phyloP scores from a whole-genome alignment of 805 yeast genomes.

The Saccharomyces eubayanus region DNA sequence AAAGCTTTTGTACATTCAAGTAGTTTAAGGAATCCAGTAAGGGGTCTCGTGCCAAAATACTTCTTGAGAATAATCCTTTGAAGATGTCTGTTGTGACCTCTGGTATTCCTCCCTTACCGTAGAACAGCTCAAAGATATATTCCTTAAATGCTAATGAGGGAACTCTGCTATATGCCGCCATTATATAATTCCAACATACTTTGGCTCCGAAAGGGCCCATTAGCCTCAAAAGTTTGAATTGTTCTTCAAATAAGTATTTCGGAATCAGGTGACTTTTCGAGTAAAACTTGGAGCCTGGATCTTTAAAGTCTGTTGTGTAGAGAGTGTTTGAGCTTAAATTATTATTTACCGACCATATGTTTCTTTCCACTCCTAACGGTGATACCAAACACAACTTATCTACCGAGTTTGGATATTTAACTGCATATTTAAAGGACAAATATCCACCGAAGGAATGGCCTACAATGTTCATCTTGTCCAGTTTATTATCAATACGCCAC shows the following conservation, averaged over 20 bases:
- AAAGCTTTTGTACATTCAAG: slow-evolving; percentile 31
- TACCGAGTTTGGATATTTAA: slow-evolving; percentile 48
- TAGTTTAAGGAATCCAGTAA: slow-evolving; percentile 47
- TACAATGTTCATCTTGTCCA: slow-evolving; percentile 50
- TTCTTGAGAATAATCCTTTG: slow-evolving; percentile 24
- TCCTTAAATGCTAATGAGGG: slow-evolving; percentile 23
- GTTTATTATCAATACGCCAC: slow-evolving; percentile 47
- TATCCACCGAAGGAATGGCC: slow-evolving; percentile 82
- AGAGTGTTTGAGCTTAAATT: slow-evolving; percentile 5
- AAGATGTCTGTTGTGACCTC: slow-evolving; percentile 20
- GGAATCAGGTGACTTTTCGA: slow-evolving; percentile 28
- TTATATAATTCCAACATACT: slow-evolving; percentile 29
- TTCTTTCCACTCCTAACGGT: slow-evolving; percentile 74
- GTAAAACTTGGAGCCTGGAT: slow-evolving; percentile 34
- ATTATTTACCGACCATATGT: slow-evolving; percentile 47
- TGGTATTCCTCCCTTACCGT: slow-evolving; percentile 9
- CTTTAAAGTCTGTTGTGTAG: slow-evolving; percentile 32
- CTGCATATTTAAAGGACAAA: slow-evolving; percentile 54
- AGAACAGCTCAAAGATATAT: slow-evolving; percentile 17
- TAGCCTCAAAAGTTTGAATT: slow-evolving; percentile 42
- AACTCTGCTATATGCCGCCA: slow-evolving; percentile 24
- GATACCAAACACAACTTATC: slow-evolving; percentile 54
- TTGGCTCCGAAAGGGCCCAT: slow-evolving; percentile 38
- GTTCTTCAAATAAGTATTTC: slow-evolving; percentile 26
- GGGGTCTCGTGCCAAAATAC: slow-evolving; percentile 52